Evolutionary conservation across 2,329 filamentous ascomycete species (phyloP), one percentile per base, ranked within the genome.

Genomic region (Stachybotrys elegans): DNA sequence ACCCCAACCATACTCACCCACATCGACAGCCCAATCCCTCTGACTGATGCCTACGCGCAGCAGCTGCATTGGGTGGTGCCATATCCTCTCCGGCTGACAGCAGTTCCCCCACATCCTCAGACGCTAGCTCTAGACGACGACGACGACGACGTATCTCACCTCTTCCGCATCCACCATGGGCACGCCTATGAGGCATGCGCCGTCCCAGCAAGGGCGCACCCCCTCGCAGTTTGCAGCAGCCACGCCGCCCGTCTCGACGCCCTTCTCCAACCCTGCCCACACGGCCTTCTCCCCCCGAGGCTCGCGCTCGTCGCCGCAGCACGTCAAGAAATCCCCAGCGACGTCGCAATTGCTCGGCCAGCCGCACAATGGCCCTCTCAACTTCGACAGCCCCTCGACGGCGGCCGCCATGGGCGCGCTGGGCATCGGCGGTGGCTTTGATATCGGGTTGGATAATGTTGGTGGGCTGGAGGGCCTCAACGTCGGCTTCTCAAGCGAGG

Each of bases 241-340:
- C 4, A 84, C 81, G 6, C 81, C 81, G 13, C 79, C 80, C n/a
- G 80, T 81, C 20, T 83, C 81, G 27, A 84, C 81, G 2, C 81
- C 81, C 13, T 84, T 84, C 63, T 83, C 79, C 45, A 74, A 78
- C 29, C 68, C 73, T 35, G 71, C 71, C 2, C 72, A 76, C 42
- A 70, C 73, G n/a, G 78, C 73, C 27, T 79, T 83, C 56, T 82
- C 81, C 3, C 80, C 81, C 4, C 70, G 67, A 22, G 78, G 71
- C 23, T 74, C 69, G 9, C 70, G 73, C 41, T 81, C 79, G 8
- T 84, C 81, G 42, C 81, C 81, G 4, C 79, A 84, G 59, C 77
- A 81, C 44, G 68, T 83, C 32, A 81, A 79, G 65, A 81, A 81
- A 55, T 83, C 79, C 6, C 79, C 81, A 1, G 79, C 78, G 12